These are phyloP conservation scores for Penicillium sp. DNA, from an alignment of 2,329 filamentous ascomycete genomes.

Conservation along the genomic window DNA sequence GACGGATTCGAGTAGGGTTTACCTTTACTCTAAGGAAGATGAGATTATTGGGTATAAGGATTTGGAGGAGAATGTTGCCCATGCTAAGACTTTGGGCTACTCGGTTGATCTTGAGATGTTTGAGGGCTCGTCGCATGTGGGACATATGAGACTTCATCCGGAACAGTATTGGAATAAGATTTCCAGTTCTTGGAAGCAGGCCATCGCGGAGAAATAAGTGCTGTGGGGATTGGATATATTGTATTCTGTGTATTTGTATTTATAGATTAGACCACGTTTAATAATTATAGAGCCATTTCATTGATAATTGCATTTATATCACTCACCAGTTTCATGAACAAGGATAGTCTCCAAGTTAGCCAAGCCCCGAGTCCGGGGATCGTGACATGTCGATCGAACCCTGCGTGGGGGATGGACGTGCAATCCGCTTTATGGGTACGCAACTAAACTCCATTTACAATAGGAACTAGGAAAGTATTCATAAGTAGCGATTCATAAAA, in stretches of 20 bases:
- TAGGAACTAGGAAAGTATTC: not conserved
- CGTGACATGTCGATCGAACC: not conserved
- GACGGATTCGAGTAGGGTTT: conserved; percentile 11
- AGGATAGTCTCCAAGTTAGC: not conserved
- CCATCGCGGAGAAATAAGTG: conserved; percentile 3
- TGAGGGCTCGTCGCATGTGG: conserved; percentile 52
- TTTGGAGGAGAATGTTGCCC: conserved; percentile 18
- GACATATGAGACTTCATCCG: conserved; percentile 51
- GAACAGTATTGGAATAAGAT: conserved; percentile 48
- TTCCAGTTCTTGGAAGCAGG: conserved; percentile 14
- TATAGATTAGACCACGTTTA: not conserved
- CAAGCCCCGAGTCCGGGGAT: not conserved
- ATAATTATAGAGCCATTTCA: not conserved
- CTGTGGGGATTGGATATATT: not conserved
- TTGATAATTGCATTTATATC: not conserved
- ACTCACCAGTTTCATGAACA: not conserved
- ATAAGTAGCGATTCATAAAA: not conserved
- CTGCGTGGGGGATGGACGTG: not conserved
- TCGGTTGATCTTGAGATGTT: conserved; percentile 46
- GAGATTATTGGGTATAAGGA: conserved; percentile 21
- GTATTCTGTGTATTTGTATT: not conserved
- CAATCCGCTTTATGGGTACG: not conserved
- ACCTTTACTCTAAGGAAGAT: conserved; percentile 22
- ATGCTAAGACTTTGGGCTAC: conserved; percentile 40
- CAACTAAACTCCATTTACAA: too few relatives aligned